These are phyloP conservation scores for Phaeosphaeriaceae sp. DNA, from an alignment of 2,329 filamentous ascomycete genomes.

Conservation along the genomic window DNA sequence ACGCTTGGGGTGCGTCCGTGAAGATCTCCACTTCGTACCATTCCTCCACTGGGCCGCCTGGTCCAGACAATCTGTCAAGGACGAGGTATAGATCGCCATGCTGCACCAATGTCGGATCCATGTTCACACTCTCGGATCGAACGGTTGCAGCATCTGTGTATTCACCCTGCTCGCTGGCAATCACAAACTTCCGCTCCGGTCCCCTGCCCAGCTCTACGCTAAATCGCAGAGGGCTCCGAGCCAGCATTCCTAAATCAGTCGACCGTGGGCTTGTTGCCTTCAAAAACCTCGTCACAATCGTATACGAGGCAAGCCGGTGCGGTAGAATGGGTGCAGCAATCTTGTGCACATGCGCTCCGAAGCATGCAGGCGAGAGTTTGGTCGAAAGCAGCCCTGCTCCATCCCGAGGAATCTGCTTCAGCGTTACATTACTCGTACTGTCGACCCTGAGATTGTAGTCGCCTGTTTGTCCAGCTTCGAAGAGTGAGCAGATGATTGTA, in stretches of 20 bases:
- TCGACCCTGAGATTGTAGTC: constrained; percentile 79
- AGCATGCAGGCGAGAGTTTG: constrained; percentile 62
- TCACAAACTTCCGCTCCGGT: constrained; percentile 69
- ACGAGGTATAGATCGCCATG: constrained; percentile 77
- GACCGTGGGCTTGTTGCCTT: constrained; percentile 37
- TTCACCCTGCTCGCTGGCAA: constrained; percentile 72
- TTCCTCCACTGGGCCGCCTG: constrained; percentile 54
- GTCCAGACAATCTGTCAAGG: constrained; percentile 76
- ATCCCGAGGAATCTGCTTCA: constrained; percentile 72
- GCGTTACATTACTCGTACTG: constrained; percentile 62
- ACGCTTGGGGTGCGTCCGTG: constrained; percentile 53
- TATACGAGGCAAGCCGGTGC: constrained; percentile 67
- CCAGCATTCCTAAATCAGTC: constrained; percentile 33
- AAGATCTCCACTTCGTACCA: constrained; percentile 60
- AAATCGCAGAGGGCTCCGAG: constrained; percentile 66
- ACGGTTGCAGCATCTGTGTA: constrained; percentile 74
- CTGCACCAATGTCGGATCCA: constrained; percentile 67
- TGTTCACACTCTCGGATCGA: constrained; percentile 75
- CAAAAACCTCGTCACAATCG: constrained; percentile 60
- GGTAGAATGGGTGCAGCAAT: constrained; percentile 61
- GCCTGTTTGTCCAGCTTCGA: constrained; percentile 79
- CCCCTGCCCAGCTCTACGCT: constrained; percentile 77
- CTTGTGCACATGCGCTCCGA: constrained; percentile 58
- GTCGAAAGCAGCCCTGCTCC: constrained; percentile 76
- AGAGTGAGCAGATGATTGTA: constrained; percentile 89